A percentile compares a stretch with the other conserved stretches of the same genome.
These are phyloP conservation scores for Phytophthora lateralis DNA, from an alignment of 352 stramenopile genomes.

Conservation along the genomic window DNA sequence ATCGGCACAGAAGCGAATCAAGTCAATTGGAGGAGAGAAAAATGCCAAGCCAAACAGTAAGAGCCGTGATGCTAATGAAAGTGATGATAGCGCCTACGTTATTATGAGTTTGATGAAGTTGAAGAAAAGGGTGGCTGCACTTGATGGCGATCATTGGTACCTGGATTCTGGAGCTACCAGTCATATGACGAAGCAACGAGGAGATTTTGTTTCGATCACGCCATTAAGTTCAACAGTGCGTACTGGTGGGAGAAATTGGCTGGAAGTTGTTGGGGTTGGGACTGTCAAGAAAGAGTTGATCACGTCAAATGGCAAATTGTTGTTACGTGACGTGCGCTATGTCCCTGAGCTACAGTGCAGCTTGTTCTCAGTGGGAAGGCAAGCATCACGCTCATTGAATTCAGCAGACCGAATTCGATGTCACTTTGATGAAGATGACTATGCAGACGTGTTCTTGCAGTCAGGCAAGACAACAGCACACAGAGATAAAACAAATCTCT, in stretches of 20 bases:
- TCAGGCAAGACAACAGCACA: neutral
- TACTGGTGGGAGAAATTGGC: slow-evolving; percentile 1
- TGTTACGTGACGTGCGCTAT: slow-evolving; percentile 7
- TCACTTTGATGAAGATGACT: slow-evolving; percentile 7
- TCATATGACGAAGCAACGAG: slow-evolving; percentile 7
- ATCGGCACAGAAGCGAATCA: neutral
- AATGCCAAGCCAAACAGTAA: neutral
- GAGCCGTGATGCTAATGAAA: neutral
- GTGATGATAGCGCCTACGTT: slow-evolving; percentile 12
- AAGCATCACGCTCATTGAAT: neutral
- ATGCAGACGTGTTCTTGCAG: slow-evolving; percentile 2
- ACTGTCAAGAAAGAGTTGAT: slow-evolving; percentile 1
- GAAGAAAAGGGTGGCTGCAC: neutral
- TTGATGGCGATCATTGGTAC: slow-evolving; percentile 6
- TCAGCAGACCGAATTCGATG: neutral
- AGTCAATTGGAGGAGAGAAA: neutral
- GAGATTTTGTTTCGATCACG: slow-evolving; percentile 4
- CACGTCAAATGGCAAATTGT: neutral
- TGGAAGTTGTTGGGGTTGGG: slow-evolving; percentile 1
- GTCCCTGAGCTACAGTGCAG: slow-evolving; percentile 13
- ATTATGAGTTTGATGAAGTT: neutral
- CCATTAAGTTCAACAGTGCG: neutral
- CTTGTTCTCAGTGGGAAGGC: slow-evolving; percentile 2
- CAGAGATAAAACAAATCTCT: slow-evolving; percentile 12
- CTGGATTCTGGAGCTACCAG: slow-evolving; percentile 10